phyloP scores from a whole-genome alignment of 768 basidiomycete genomes.

The Tulasnella sp. region DNA sequence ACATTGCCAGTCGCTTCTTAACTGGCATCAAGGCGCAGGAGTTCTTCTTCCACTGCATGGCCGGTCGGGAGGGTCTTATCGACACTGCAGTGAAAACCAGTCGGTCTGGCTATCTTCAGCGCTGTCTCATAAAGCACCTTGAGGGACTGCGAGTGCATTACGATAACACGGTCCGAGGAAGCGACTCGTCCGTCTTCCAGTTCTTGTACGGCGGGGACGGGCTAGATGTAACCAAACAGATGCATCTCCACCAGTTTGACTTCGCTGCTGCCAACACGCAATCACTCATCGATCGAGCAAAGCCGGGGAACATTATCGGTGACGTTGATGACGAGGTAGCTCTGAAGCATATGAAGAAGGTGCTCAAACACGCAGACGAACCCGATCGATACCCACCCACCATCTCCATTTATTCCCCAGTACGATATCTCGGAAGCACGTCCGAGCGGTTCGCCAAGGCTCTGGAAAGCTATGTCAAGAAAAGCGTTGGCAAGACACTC shows the following conservation, averaged over 20 bases:
- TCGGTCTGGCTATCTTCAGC: constrained; percentile 96
- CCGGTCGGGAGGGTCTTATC: constrained; percentile 96
- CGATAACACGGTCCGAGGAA: constrained; percentile 96
- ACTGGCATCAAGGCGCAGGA: constrained; percentile 98
- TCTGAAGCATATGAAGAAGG: constrained; percentile 81
- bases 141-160: constrained; percentile 97
- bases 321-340: constrained; percentile 71
- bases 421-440: constrained; percentile 80
- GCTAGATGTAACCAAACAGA: constrained; percentile 95
- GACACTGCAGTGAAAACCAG: constrained; percentile 99
- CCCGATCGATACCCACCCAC: constrained; percentile 66
- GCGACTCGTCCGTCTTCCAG: constrained; percentile 90
- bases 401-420: constrained; percentile 76
- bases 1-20: constrained; percentile 97
- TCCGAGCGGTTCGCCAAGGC: constrained; percentile 89
- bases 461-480: constrained; percentile 74
- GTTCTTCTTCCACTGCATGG: constrained; percentile 99
- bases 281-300: constrained; percentile 72
- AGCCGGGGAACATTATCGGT: constrained; percentile 59
- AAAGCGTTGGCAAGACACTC: constrained; percentile 53
- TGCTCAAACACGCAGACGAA: constrained; percentile 67
- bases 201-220: constrained; percentile 97
- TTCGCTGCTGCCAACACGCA: constrained; percentile 87
- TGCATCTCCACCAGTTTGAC: constrained; percentile 87
- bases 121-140: constrained; percentile 97